These are phyloP conservation scores for Excoecaria cochinchinensis DNA, from an alignment of 345 rosid species.

Conservation along the genomic window DNA sequence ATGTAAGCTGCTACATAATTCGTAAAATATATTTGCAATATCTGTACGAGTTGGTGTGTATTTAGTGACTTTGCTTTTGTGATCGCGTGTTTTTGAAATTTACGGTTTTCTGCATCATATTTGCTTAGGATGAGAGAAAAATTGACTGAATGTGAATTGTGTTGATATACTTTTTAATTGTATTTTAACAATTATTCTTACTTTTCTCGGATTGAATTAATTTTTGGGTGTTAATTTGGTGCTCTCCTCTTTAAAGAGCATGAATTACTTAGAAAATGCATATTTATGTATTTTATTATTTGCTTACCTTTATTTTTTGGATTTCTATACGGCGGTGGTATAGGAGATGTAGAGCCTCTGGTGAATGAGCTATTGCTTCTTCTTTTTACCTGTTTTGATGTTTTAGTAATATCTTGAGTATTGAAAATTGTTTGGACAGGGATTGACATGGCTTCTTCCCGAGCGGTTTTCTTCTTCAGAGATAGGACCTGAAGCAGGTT, in stretches of 20 bases:
- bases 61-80: neutral
- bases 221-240: neutral
- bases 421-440: slow-evolving; percentile 45
- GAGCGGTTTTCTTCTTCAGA: slow-evolving; percentile 86
- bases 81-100: neutral
- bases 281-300: no score
- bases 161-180: no score
- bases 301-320: no score
- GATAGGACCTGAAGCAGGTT: slow-evolving; percentile 99
- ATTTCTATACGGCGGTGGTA: no score
- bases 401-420: slow-evolving; percentile 9
- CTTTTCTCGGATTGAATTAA: no score
- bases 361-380: no score
- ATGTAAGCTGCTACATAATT: slow-evolving; percentile 47
- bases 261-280: neutral
- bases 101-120: neutral
- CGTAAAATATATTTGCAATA: neutral
- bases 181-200: no score
- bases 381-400: neutral
- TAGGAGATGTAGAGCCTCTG: no score
- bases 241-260: neutral
- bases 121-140: no score
- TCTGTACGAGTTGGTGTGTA: neutral
- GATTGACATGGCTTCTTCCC: slow-evolving; percentile 93
- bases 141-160: no score